Evolutionary conservation across 2,329 filamentous ascomycete species (phyloP).

Genomic region (Aspergillus neotritici): DNA sequence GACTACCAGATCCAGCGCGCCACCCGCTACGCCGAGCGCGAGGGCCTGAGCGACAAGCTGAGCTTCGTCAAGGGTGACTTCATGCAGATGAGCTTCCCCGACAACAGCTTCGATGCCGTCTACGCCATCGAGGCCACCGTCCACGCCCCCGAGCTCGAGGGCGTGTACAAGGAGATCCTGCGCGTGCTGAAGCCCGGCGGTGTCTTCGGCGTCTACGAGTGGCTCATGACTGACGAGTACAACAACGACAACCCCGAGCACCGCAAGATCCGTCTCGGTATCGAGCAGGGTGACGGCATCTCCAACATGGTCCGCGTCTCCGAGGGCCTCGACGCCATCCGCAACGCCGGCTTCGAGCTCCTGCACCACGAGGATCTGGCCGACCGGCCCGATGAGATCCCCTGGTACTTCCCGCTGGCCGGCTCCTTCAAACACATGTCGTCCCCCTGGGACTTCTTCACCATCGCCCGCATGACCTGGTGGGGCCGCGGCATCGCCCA

Average conservation of each 20-base stretch:
- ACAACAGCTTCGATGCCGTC: conserved; percentile 87
- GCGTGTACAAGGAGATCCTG: conserved; percentile 91
- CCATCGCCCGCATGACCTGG: conserved; percentile 83
- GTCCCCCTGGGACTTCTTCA: conserved; percentile 71
- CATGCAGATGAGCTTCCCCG: conserved; percentile 96
- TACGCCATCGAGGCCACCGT: conserved; percentile 97
- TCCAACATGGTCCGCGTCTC: conserved; percentile 91
- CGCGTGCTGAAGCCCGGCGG: conserved; percentile 93
- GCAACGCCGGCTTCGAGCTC: conserved; percentile 79
- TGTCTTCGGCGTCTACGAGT: conserved; percentile 95
- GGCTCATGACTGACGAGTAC: conserved; percentile 96
- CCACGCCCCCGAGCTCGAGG: conserved; percentile 83
- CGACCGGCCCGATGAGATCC: conserved; percentile 64
- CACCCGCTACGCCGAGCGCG: conserved; percentile 74
- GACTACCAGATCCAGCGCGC: conserved; percentile 97
- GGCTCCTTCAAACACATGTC: conserved; percentile 80
- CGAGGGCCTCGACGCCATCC: conserved; percentile 76
- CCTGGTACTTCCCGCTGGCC: conserved; percentile 91
- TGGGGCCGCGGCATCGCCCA: conserved; percentile 71
- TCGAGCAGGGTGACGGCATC: conserved; percentile 94
- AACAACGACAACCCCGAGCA: conserved; percentile 83
- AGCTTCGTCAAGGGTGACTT: conserved; percentile 93
- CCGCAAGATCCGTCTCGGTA: conserved; percentile 84
- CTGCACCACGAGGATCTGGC: conserved; percentile 83
- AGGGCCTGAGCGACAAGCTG: conserved; percentile 73